Conservation (phyloP, 192 early-diverging fungal genomes). For the Dissophora ornata region DNA sequence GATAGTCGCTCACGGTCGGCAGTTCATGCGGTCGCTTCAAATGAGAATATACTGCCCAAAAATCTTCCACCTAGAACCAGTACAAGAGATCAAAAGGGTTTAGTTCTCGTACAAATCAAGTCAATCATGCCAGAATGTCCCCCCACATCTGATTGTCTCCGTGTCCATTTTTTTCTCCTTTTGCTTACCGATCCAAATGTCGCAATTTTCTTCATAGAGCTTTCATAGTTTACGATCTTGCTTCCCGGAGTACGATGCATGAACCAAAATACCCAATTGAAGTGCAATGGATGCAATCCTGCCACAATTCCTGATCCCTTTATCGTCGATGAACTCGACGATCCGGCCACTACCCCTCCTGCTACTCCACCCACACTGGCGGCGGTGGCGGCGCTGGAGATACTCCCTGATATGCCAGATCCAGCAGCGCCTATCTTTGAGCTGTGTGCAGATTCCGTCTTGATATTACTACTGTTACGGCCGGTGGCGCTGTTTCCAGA, state of each 20-base stretch:
- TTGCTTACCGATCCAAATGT: slow-evolving; percentile 81
- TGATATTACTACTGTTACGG: background rate
- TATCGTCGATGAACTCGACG: too few species aligned
- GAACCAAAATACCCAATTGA: slow-evolving; percentile 93
- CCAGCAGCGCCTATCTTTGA: too few species aligned
- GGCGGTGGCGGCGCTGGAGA: too few species aligned
- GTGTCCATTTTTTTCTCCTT: too few species aligned
- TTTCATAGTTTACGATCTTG: slow-evolving; percentile 90
- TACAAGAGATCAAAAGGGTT: too few species aligned
- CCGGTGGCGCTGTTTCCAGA: background rate
- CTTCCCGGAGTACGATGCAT: slow-evolving; percentile 91
- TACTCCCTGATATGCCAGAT: too few species aligned
- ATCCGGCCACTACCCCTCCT: too few species aligned
- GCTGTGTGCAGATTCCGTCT: too few species aligned
- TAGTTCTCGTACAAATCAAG: too few species aligned
- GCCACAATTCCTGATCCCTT: background rate
- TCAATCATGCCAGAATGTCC: too few species aligned
- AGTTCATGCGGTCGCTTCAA: slow-evolving; percentile 86
- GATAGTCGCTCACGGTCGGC: slow-evolving; percentile 89
- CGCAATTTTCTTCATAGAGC: slow-evolving; percentile 86
- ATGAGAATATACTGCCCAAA: slow-evolving; percentile 84
- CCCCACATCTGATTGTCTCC: too few species aligned
- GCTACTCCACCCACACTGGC: too few species aligned
- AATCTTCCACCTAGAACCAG: slow-evolving; percentile 76
- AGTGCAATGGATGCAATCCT: slow-evolving; percentile 72